These are phyloP conservation scores for Cymbopogon flexuosus DNA, from an alignment of 202 grass and related monocot species.

Conservation along the genomic window DNA sequence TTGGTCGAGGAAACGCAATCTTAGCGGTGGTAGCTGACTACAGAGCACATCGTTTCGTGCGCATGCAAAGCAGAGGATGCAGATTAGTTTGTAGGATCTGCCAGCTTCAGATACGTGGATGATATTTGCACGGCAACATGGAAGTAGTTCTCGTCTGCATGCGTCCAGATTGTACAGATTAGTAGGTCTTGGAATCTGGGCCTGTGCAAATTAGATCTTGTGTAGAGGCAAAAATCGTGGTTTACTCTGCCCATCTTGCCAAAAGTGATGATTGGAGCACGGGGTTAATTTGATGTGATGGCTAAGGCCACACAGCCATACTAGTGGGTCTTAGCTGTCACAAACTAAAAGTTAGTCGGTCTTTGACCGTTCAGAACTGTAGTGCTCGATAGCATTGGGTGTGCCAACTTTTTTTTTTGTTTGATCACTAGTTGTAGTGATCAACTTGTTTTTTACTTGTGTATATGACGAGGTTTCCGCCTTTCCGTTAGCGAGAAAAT, in stretches of 20 bases:
- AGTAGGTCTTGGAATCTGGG: background rate
- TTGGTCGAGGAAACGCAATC: background rate
- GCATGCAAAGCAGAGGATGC: conserved; percentile 40
- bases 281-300: conserved; percentile 21
- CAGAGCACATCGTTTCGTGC: background rate
- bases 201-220: background rate
- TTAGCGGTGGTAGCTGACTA: background rate
- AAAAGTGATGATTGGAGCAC: conserved; percentile 22
- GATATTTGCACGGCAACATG: background rate
- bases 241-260: background rate
- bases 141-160: background rate
- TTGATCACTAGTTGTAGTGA: conserved; percentile 23
- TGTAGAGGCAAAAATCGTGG: background rate
- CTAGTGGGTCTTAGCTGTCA: conserved; percentile 14
- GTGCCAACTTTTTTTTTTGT: background rate
- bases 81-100: background rate
- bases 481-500: conserved; percentile 8
- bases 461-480: background rate
- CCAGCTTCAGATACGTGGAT: background rate
- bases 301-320: background rate
- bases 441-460: conserved; percentile 23
- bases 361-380: conserved; percentile 8
- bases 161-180: background rate
- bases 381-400: background rate
- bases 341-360: background rate